Conservation (phyloP, 306 rosid species). For the Mimosa pudica region DNA sequence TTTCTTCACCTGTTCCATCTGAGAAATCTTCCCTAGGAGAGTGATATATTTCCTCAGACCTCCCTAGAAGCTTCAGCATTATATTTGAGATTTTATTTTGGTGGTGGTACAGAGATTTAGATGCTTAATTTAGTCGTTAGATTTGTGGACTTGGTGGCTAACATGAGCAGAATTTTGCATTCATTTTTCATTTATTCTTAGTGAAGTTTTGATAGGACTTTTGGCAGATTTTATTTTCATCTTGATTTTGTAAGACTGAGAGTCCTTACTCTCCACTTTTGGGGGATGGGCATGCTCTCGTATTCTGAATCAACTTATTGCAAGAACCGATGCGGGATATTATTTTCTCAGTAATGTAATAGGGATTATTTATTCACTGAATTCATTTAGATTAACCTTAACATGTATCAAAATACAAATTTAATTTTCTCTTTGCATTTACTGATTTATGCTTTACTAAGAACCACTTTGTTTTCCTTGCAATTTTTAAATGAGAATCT, state of each 20-base stretch:
- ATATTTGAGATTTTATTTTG: conserved; percentile 19
- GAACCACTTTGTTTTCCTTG: background rate
- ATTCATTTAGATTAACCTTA: background rate
- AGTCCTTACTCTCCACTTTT: background rate
- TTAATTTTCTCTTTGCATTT: background rate
- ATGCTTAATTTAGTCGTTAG: background rate
- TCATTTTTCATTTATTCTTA: background rate
- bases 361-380: background rate
- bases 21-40: conserved; percentile 43
- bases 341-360: background rate
- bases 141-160: conserved; percentile 10
- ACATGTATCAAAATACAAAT: background rate
- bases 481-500: background rate
- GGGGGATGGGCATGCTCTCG: background rate
- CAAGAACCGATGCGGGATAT: background rate
- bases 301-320: background rate
- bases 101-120: conserved; percentile 4
- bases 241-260: background rate
- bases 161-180: conserved; percentile 1
- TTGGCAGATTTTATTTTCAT: background rate
- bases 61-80: conserved; percentile 10
- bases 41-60: conserved; percentile 29
- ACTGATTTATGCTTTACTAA: background rate
- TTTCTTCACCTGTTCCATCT: conserved; percentile 38
- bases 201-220: background rate